Evolutionary conservation across 306 rosid species (phyloP), one percentile per base, ranked within the genome.

Genomic region (Leucaena leucocephala): DNA sequence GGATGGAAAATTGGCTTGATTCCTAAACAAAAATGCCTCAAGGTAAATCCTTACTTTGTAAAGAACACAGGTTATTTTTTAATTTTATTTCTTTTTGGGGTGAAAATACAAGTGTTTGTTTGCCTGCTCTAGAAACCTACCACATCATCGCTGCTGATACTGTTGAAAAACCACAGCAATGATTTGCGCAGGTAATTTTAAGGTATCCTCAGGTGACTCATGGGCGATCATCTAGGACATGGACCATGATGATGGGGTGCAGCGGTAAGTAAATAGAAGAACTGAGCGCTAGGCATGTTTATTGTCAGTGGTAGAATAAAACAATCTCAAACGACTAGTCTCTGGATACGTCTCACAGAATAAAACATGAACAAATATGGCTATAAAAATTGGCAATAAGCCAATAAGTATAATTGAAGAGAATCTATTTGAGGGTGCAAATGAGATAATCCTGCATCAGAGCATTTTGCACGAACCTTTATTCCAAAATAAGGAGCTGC

Each of bases 401-500:
- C 27, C 0, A 27, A 27, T 27, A 27, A 50, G 40, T 45, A 45
- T 68, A 19, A 62, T 19, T 40, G 66, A 27, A 68, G 22, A 70
- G 4, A 27, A 68, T 19, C 34, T 40, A 11, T 46, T 42, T 45
- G 15, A 68, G 7, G 46, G 77, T 76, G 71, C 14, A 77, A 61
- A 14, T 66, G 4, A 17, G 12, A 33, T 9, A 57, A 65, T 45
- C 27, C 52, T 9, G 57, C 43, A 63, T 22, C 43, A 59, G 8
- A 44, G 21, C 36, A 76, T 52, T 71, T 45, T 43, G 33, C 55
- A 43, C 62, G 27, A 22, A 94, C 97, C 97, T 94, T 92, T 79
- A 89, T 89, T 81, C 98, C 98, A 78, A 94, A 94, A 87, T 89
- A 91, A 72, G 98, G 97, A 78, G 97, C 93, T 6, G 98, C 98